phyloP scores from a whole-genome alignment of 176 grass and related monocot species.

The Luzula sylvatica region DNA sequence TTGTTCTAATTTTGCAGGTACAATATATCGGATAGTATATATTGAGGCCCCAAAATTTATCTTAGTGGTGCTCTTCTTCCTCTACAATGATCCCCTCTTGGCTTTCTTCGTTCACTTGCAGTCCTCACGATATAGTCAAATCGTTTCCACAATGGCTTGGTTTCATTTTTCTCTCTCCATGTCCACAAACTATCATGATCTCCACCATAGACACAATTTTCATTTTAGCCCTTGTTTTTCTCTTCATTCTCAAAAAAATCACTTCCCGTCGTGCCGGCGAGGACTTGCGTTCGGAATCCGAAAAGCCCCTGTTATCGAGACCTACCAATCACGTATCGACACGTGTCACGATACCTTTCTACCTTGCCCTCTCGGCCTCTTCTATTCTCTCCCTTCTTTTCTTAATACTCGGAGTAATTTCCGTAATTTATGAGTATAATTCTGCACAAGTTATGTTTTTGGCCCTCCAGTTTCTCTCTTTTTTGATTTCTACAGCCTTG shows the following conservation, averaged over 20 bases:
- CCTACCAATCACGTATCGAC: not conserved
- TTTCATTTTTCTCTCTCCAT: slow-evolving; percentile 68
- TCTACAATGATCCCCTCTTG: not conserved
- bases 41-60: too few relatives aligned
- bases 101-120: slow-evolving; percentile 19
- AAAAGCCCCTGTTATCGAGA: slow-evolving; percentile 44
- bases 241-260: slow-evolving; percentile 17
- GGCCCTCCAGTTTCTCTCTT: slow-evolving; percentile 49
- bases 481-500: slow-evolving; percentile 31
- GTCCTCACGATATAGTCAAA: not conserved
- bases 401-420: slow-evolving; percentile 28
- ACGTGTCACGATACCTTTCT: slow-evolving; percentile 25
- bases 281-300: slow-evolving; percentile 14
- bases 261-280: not conserved
- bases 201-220: slow-evolving; percentile 34
- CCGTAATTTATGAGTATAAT: slow-evolving; percentile 6
- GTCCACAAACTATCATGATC: slow-evolving; percentile 51
- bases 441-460: slow-evolving; percentile 40
- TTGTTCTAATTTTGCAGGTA: too few relatives aligned
- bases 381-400: slow-evolving; percentile 35
- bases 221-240: slow-evolving; percentile 27
- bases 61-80: too few relatives aligned
- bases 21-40: too few relatives aligned
- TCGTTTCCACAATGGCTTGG: slow-evolving; percentile 29
- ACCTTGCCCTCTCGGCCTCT: slow-evolving; percentile 36